phyloP scores from a whole-genome alignment of 176 grass and related monocot genomes.

The Musa schizocarpa region DNA sequence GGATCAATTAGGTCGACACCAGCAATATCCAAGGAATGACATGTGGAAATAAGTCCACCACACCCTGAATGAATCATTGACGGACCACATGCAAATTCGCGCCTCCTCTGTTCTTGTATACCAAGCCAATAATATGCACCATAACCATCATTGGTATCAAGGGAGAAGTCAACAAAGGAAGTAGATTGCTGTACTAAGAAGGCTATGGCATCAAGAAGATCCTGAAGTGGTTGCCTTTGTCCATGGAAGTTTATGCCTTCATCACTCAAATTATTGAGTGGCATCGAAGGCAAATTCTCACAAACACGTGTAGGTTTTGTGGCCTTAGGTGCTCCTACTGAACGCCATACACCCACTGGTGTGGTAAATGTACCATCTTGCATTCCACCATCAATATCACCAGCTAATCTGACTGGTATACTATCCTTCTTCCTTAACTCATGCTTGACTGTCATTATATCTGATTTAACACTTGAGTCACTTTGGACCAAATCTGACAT shows the following conservation, averaged over 20 bases:
- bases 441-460: conserved; percentile 27
- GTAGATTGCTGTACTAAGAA: conserved; percentile 87
- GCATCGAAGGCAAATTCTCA: conserved; percentile 30
- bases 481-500: conserved; percentile 31
- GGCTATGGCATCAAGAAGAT: conserved; percentile 81
- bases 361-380: conserved; percentile 48
- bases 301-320: conserved; percentile 30
- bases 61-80: conserved; percentile 94
- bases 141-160: conserved; percentile 77
- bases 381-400: conserved; percentile 70
- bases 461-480: conserved; percentile 39
- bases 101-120: conserved; percentile 70
- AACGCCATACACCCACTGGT: conserved; percentile 75
- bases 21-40: conserved; percentile 88
- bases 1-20: conserved; percentile 92
- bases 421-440: conserved; percentile 76
- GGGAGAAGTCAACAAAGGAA: conserved; percentile 81
- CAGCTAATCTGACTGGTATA: conserved; percentile 63
- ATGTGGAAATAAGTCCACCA: conserved; percentile 73
- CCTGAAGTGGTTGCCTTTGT: conserved; percentile 62
- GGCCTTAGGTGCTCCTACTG: conserved; percentile 59
- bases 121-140: conserved; percentile 84
- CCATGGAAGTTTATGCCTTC: conserved; percentile 31
- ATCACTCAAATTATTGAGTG: conserved; percentile 38
- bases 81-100: conserved; percentile 81